Evolutionary conservation across 441 rosid genomes (phyloP).

Genomic region (Arabidopsis lyrata): DNA sequence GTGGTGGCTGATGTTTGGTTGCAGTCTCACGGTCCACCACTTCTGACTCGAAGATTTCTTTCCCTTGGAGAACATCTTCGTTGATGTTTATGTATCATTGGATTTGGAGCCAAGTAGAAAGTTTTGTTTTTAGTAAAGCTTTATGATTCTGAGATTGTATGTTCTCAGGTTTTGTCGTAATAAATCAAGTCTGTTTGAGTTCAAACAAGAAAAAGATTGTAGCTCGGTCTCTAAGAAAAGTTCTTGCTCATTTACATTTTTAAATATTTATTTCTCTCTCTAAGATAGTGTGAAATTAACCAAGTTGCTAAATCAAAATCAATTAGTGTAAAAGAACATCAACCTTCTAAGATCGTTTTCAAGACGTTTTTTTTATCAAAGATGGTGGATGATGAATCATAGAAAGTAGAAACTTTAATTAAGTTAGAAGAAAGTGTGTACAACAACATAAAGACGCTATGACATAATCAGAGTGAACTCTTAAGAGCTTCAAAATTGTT

Average conservation of each 20-base stretch:
- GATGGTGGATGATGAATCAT: background rate
- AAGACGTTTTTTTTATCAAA: background rate
- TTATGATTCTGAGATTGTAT: background rate
- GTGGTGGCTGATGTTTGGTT: background rate
- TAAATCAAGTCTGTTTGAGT: background rate
- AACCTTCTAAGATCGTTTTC: background rate
- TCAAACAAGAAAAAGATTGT: background rate
- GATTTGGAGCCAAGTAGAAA: background rate
- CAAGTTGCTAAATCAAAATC: background rate
- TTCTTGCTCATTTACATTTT: background rate
- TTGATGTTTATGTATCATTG: too few species aligned
- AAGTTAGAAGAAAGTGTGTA: background rate
- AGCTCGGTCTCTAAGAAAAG: background rate
- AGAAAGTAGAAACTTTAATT: background rate
- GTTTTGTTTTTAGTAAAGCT: background rate
- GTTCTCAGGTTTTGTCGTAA: background rate
- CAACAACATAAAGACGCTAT: slow-evolving; percentile 21
- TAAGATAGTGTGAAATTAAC: background rate
- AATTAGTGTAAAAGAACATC: background rate
- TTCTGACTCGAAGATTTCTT: background rate
- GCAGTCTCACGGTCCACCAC: background rate
- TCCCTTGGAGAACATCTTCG: background rate
- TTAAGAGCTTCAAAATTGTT: slow-evolving; percentile 42
- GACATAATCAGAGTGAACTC: slow-evolving; percentile 17
- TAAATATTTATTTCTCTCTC: background rate